These are phyloP conservation scores for Tylopilus sp. DNA, from an alignment of 1,284 basidiomycete genomes.

Conservation along the genomic window DNA sequence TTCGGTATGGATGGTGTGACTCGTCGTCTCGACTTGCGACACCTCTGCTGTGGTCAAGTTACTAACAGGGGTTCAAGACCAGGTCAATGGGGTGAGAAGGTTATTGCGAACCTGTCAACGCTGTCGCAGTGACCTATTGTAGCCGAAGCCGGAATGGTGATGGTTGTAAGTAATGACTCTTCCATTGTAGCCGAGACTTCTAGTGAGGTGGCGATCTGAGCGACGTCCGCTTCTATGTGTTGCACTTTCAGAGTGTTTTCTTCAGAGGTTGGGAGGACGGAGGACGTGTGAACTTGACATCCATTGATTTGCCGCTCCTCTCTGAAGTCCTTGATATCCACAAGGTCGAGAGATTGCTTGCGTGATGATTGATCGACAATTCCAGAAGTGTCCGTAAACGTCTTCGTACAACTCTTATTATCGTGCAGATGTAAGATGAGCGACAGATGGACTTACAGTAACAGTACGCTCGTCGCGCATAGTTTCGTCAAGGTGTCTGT, in stretches of 20 bases:
- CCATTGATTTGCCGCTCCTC: neutral
- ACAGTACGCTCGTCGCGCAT: neutral
- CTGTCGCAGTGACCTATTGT: neutral
- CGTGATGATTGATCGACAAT: neutral
- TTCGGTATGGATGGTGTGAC: neutral
- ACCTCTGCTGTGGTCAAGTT: neutral
- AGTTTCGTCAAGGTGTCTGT: neutral
- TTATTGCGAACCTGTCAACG: neutral
- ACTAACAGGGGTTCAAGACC: slow-evolving; percentile 3
- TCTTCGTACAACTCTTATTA: neutral
- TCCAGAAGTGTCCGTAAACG: neutral
- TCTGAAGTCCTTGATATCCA: neutral
- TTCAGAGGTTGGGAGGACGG: neutral
- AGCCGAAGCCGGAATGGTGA: neutral
- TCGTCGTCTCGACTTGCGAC: neutral
- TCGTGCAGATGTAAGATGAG: neutral
- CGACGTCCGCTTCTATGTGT: neutral
- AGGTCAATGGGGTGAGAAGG: fast-evolving
- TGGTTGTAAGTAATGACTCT: neutral
- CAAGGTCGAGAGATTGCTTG: neutral
- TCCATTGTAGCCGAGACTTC: neutral
- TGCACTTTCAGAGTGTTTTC: neutral
- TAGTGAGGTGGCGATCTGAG: neutral
- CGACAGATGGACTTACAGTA: neutral
- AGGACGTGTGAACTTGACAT: neutral